Conservation (phyloP, 805 yeast species). For the Metschnikowia arizonensis region DNA sequence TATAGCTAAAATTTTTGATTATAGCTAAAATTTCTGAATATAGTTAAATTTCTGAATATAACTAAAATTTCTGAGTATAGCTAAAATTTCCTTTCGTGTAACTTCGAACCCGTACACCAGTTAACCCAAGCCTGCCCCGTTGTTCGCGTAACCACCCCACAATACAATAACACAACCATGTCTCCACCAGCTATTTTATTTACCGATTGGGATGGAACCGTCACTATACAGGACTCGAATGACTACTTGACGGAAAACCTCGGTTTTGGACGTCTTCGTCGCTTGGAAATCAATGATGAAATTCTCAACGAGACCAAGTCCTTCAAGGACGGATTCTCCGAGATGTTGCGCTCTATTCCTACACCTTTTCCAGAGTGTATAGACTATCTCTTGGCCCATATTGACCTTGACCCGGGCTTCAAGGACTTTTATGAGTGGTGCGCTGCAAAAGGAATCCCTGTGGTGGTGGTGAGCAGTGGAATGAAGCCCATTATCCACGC, state of each 20-base stretch:
- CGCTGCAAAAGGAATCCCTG: conserved; percentile 64
- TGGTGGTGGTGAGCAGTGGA: conserved; percentile 86
- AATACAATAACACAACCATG: conserved; percentile 9
- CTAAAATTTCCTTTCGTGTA: too few relatives aligned
- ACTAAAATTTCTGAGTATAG: too few relatives aligned
- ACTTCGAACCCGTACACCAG: neutral
- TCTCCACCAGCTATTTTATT: conserved; percentile 69
- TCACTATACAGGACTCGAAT: conserved; percentile 91
- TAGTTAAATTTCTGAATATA: too few relatives aligned
- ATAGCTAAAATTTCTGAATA: too few relatives aligned
- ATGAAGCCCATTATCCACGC: conserved; percentile 90
- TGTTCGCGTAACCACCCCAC: conserved; percentile 41
- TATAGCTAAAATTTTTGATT: too few relatives aligned
- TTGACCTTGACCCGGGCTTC: conserved; percentile 88
- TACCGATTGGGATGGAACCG: conserved; percentile 98
- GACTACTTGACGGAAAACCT: conserved; percentile 84
- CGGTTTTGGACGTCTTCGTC: conserved; percentile 74
- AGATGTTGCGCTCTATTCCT: conserved; percentile 76
- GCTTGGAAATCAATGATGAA: conserved; percentile 65
- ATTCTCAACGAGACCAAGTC: conserved; percentile 64
- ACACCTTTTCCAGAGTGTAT: conserved; percentile 82
- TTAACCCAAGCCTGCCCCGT: conserved; percentile 56
- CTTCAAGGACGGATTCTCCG: conserved; percentile 78
- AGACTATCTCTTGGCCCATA: conserved; percentile 56
- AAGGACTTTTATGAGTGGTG: conserved; percentile 79